phyloP scores from a whole-genome alignment of 73 alveolate genomes.

The Symbiodinium natans region DNA sequence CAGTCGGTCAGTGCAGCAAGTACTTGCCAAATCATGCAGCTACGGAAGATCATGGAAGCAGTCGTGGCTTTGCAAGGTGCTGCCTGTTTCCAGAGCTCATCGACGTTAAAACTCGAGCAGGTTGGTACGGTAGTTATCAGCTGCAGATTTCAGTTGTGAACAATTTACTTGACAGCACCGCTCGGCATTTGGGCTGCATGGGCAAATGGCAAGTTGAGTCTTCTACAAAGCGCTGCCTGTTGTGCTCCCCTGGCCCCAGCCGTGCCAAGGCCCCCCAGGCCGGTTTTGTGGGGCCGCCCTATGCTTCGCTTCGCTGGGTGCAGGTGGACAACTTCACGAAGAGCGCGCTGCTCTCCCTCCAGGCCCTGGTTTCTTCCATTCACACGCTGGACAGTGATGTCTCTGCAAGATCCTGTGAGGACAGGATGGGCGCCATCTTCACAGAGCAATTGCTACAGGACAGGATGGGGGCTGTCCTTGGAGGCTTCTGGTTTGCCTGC shows the following conservation, averaged over 20 bases:
- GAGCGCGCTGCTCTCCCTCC: conserved; percentile 70
- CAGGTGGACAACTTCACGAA: conserved; percentile 78
- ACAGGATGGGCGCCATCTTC: conserved; percentile 90
- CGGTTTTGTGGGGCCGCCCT: too few species aligned
- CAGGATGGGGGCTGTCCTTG: background rate
- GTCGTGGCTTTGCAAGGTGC: conserved; percentile 5
- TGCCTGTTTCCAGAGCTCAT: conserved; percentile 83
- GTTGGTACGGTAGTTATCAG: too few species aligned
- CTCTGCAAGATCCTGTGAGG: conserved; percentile 9
- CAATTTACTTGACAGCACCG: too few species aligned
- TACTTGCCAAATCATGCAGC: background rate
- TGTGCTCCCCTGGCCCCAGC: too few species aligned
- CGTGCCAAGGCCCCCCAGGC: too few species aligned
- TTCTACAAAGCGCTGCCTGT: too few species aligned
- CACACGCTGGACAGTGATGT: too few species aligned
- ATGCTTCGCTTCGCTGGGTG: too few species aligned
- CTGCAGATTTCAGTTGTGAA: background rate
- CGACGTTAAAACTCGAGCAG: conserved; percentile 72
- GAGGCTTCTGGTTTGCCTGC: background rate
- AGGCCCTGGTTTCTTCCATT: conserved; percentile 21
- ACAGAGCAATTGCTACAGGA: conserved; percentile 61
- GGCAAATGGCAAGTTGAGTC: too few species aligned
- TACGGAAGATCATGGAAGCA: too few species aligned
- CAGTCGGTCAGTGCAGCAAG: too few species aligned
- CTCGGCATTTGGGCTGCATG: too few species aligned